phyloP scores from a whole-genome alignment of 129 eudicot genomes.

The Flaveria ramosissima region DNA sequence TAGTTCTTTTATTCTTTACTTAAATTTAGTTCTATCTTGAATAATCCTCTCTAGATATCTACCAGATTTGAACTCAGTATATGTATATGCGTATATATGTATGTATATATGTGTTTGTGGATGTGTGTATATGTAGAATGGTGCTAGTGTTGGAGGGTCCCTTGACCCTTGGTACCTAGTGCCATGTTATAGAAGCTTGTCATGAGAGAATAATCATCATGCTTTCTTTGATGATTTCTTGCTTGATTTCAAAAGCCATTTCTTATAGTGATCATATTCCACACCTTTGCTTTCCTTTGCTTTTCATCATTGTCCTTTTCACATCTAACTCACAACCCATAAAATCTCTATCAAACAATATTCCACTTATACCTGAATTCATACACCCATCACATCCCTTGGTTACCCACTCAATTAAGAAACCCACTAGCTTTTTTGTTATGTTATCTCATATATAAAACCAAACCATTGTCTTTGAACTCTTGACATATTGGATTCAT shows the following conservation, averaged over 20 bases:
- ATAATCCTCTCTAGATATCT: no score
- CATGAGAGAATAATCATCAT: constrained; percentile 34
- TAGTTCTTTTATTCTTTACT: no score
- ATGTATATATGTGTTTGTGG: not conserved
- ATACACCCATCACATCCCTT: constrained; percentile 28
- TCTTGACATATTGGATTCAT: constrained; percentile 5
- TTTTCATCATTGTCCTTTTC: constrained; percentile 27
- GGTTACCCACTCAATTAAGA: constrained; percentile 38
- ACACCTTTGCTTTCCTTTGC: constrained; percentile 25
- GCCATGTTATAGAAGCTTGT: constrained; percentile 27
- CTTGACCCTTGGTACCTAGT: constrained; percentile 27
- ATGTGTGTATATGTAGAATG: no score
- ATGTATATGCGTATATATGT: not conserved
- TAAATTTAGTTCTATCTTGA: no score
- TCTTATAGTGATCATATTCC: constrained; percentile 34
- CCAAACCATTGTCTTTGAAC: constrained; percentile 20
- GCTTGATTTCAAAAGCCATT: constrained; percentile 33
- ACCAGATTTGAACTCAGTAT: not conserved
- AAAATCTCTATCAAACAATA: constrained; percentile 30
- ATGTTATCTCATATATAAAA: constrained; percentile 29
- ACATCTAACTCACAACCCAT: constrained; percentile 36
- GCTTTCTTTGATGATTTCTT: constrained; percentile 32
- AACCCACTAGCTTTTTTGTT: constrained; percentile 23
- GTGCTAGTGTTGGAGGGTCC: constrained; percentile 29
- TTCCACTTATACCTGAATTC: constrained; percentile 30